Percentiles rank a stretch among this genome's conserved stretches.
Conservation (phyloP, 2,329 filamentous ascomycete genomes). For the Colletotrichum siamense region DNA sequence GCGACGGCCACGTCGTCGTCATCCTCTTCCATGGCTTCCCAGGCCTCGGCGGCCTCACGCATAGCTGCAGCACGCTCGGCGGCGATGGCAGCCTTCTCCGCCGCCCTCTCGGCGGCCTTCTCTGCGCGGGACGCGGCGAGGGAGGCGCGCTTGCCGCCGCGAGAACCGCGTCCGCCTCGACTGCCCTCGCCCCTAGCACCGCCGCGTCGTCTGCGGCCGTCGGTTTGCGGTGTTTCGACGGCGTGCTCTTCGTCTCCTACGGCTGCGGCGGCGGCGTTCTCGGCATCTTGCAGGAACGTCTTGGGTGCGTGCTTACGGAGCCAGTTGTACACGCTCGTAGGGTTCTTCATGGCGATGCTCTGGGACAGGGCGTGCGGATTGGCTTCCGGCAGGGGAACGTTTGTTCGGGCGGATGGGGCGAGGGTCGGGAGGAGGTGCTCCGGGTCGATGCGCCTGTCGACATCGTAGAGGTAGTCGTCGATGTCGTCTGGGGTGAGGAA, state of each 20-base stretch:
- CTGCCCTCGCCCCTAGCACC: slow-evolving; percentile 14
- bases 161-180: slow-evolving; percentile 24
- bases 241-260: slow-evolving; percentile 46
- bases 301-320: slow-evolving; percentile 84
- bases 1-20: slow-evolving; percentile 24
- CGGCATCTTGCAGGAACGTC: slow-evolving; percentile 81
- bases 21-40: slow-evolving; percentile 8
- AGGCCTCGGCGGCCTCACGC: slow-evolving; percentile 31
- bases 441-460: slow-evolving; percentile 59
- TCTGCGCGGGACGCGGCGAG: slow-evolving; percentile 33
- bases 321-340: slow-evolving; percentile 95
- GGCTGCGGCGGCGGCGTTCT: slow-evolving; percentile 41
- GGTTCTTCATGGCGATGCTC: slow-evolving; percentile 63
- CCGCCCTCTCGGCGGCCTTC: slow-evolving; percentile 41
- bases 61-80: slow-evolving; percentile 35
- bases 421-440: slow-evolving; percentile 53
- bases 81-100: slow-evolving; percentile 29
- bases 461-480: slow-evolving; percentile 73
- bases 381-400: slow-evolving; percentile 30
- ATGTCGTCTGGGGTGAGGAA: slow-evolving; percentile 75
- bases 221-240: slow-evolving; percentile 28
- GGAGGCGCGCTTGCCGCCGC: slow-evolving; percentile 34
- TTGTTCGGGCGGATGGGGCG: slow-evolving; percentile 50
- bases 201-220: slow-evolving; percentile 26
- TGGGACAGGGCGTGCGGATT: slow-evolving; percentile 43